Base-by-base conservation (phyloP, 2,329 filamentous ascomycete species). In the Sordariomycetes sp. region DNA sequence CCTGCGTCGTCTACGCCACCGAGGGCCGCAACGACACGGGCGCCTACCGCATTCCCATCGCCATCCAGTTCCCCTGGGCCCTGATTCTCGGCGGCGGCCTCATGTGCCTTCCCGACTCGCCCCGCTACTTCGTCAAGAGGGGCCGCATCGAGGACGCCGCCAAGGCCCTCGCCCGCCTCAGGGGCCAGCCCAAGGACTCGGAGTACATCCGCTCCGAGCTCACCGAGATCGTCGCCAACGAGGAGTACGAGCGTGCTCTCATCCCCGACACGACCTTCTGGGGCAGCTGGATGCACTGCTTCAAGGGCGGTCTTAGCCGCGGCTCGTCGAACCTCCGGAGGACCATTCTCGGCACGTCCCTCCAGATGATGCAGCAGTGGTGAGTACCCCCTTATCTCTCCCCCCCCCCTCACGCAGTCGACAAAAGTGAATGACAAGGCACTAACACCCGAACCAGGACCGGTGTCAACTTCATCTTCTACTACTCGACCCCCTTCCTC, bases 401-500 rank as follows among this genome's bases (percentile, higher is more conserved):
- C n/a, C n/a, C n/a, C n/a, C n/a, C n/a, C n/a, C n/a, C n/a, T n/a
- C n/a, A n/a, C n/a, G n/a, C n/a, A n/a, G 12, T 45, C 42, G 1
- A n/a, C 7, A 42, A 25, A 17, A 7, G 10, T 25, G 4, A 50
- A 24, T 22, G 15, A 15, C 52, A 20, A 15, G 25, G 17, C 22
- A 53, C 62, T 12, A 25, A 0, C 17, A 62, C 17, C 54, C 32
- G n/a, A 53, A 22, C 22, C 60, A 63, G 81, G 82, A 91, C 88
- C 28, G 89, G 90, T 76, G 87, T 95, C 73, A 95, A 95, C 79
- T 95, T 92, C 73, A 89, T 94, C 77, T 94, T 91, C 77, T 88
- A 89, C 75, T 89, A 85, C 75, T 89, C 87, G 39, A 90, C 88
- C 36, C 82, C 87, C 59, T 95, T 95, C 82, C 87, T 95, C 74